These are phyloP conservation scores for Hydnum rufescens DNA, from an alignment of 768 basidiomycete genomes.

Conservation along the genomic window DNA sequence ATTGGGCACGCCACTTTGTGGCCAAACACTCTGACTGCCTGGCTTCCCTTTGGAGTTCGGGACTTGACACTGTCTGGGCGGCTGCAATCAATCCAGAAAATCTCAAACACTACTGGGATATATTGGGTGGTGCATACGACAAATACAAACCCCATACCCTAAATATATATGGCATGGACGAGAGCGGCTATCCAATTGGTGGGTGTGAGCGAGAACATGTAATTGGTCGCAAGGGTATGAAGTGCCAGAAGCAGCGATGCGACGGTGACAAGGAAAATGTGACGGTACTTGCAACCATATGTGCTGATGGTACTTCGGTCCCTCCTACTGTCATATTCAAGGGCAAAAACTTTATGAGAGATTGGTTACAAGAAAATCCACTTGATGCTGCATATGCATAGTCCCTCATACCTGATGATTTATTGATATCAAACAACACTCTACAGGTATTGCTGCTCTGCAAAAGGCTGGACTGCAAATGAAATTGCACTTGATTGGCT, in stretches of 20 bases:
- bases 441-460: conserved; percentile 2
- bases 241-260: background rate
- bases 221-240: background rate
- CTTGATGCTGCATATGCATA: background rate
- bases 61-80: background rate
- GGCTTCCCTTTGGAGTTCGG: background rate
- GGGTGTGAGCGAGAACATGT: background rate
- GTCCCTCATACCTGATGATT: background rate
- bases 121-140: background rate
- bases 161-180: background rate
- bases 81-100: background rate
- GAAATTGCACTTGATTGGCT: background rate
- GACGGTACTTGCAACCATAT: conserved; percentile 5
- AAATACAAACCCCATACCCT: background rate
- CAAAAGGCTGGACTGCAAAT: conserved; percentile 1
- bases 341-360: background rate
- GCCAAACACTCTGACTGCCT: background rate
- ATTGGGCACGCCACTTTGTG: background rate
- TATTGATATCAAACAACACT: too few species aligned
- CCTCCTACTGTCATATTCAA: conserved; percentile 7
- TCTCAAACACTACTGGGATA: background rate
- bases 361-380: conserved; percentile 5
- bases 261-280: conserved; percentile 4
- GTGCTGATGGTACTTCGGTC: conserved; percentile 1
- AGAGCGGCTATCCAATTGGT: background rate